Base-by-base conservation (phyloP, 495 filamentous ascomycete species). In the Daldinia bambusicola region DNA sequence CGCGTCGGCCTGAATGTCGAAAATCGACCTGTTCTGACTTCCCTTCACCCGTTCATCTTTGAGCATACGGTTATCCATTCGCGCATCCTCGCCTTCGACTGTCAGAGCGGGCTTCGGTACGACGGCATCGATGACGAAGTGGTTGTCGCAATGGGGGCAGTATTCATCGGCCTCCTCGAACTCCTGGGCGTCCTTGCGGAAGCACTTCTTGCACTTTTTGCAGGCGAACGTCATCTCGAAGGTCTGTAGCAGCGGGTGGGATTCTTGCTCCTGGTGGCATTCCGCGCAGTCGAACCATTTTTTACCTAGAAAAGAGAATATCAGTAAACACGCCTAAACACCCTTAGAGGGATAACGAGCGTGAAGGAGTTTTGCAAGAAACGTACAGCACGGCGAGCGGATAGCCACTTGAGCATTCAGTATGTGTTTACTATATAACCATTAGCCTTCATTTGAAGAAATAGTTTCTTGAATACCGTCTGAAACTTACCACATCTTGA, bases 261-360 rank as follows among this genome's bases (percentile, higher is more conserved):
- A 77, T 76, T 94, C 91, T 60, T 87, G 82, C 72, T 98, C 95
- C 40, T 84, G 84, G 84, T 99, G 95, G 82, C 95, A 99, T 78
- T 97, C 92, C 62, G 93, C 92, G 82, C 96, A 99, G 81, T 98
- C 96, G 83, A 97, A 98, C 95, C 95, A 98, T 87, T 97, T 97
- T 50, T 89, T 85, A 84, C 93, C 93, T 95, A 70, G 20, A 41
- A 14, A 30, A 3, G 8, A 26, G n/a, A 31, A 31, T 9, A 50
- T 69, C 6, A 72, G 65, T 45, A 13, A 6, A 6, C 9, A 5
- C 26, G 3, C 12, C n/a, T 55, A 43, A 10, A 6, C 9, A 5
- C 26, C 1, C 12, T 14, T 55, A 43, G 6, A 38, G 41, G 22
- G 18, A 51, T 30, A 22, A 20, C 38, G 22, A 16, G 34, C 12